Evolutionary conservation across 1,139 yeast genomes (phyloP).

Genomic region (Diutina mesorugosa): DNA sequence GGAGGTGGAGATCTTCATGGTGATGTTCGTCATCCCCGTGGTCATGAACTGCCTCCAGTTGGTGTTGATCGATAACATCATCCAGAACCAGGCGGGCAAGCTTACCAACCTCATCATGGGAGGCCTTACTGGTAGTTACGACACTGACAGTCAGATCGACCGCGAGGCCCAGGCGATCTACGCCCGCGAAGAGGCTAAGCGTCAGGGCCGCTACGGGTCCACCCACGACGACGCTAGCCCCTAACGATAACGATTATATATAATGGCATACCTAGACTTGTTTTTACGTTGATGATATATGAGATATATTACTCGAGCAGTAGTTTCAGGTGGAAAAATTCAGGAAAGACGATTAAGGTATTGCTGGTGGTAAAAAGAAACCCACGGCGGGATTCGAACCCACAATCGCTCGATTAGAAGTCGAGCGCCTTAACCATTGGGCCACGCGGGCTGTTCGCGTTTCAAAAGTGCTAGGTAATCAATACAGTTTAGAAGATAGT

Average conservation of each 20-base stretch:
- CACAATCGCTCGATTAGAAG: neutral
- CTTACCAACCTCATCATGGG: neutral
- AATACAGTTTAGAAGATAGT: too few species aligned
- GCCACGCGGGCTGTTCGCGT: neutral
- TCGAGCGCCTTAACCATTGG: neutral
- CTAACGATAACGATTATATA: neutral
- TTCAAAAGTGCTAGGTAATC: too few species aligned
- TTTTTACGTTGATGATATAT: too few species aligned
- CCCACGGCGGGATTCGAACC: neutral
- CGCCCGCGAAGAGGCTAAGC: neutral
- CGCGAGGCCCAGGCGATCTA: neutral
- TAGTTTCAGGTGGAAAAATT: too few species aligned
- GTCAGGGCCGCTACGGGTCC: neutral
- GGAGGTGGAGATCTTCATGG: conserved; percentile 70
- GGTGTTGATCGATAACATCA: conserved; percentile 75
- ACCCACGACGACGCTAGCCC: neutral
- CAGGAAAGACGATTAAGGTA: neutral
- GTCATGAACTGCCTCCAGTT: conserved; percentile 81
- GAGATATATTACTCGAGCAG: too few species aligned
- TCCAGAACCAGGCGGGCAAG: conserved; percentile 32
- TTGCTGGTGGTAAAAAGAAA: neutral
- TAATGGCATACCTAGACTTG: neutral
- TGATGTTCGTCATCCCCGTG: conserved; percentile 71
- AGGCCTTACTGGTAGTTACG: neutral
- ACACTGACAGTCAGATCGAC: neutral